A percentile compares a stretch with the other conserved stretches of the same genome.
These are phyloP conservation scores for Caryopteris hybrid DNA, from an alignment of 305 asterid species.

Conservation along the genomic window DNA sequence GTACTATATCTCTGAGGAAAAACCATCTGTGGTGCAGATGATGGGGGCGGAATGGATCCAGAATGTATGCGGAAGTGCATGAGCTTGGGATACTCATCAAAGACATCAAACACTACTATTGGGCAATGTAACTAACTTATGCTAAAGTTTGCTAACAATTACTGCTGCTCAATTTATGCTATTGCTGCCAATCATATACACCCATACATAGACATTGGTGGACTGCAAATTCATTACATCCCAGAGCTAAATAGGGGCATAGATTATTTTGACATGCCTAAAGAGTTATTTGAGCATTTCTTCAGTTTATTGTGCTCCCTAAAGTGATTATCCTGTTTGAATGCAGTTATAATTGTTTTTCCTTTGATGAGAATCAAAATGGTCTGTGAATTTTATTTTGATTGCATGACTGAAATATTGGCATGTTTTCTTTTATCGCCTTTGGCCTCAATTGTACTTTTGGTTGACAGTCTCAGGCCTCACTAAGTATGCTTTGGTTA, in stretches of 20 bases:
- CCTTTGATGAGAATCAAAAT: neutral
- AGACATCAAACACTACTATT: conserved; percentile 72
- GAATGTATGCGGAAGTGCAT: conserved; percentile 85
- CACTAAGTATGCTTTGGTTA: conserved; percentile 3
- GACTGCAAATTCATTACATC: neutral
- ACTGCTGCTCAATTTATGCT: neutral
- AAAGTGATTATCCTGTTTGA: conserved; percentile 8
- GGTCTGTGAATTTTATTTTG: neutral
- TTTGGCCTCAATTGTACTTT: neutral
- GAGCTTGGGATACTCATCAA: conserved; percentile 96
- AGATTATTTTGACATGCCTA: neutral
- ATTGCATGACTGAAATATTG: conserved; percentile 1
- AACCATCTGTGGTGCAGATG: conserved; percentile 48
- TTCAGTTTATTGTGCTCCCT: neutral
- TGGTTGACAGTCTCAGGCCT: conserved; percentile 2
- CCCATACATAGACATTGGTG: neutral
- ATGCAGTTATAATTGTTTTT: neutral
- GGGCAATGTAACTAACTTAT: conserved; percentile 71
- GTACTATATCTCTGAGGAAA: conserved; percentile 1
- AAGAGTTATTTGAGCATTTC: neutral
- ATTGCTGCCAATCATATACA: neutral
- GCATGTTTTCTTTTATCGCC: neutral
- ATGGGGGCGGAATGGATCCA: conserved; percentile 98
- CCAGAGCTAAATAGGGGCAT: neutral
- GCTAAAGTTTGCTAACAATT: conserved; percentile 9